Evolutionary conservation across 2,329 filamentous ascomycete species (phyloP).

Genomic region (Remersonia thermophila): DNA sequence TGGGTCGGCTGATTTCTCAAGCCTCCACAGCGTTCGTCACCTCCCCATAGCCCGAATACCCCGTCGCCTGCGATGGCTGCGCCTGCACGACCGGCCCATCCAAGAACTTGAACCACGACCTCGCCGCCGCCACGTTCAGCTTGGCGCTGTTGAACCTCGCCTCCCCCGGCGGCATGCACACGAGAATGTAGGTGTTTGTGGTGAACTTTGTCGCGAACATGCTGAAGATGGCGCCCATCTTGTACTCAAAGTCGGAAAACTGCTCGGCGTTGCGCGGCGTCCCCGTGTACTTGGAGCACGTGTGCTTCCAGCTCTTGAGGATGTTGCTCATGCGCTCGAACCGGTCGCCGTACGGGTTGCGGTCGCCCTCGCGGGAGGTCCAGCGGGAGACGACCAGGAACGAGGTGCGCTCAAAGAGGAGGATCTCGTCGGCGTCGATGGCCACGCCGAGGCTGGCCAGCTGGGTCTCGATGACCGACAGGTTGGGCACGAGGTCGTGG

Average conservation of each 20-base stretch:
- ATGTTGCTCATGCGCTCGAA: constrained; percentile 94
- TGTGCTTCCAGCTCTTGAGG: constrained; percentile 96
- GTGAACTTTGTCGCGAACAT: constrained; percentile 94
- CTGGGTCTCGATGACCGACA: constrained; percentile 76
- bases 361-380: constrained; percentile 58
- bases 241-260: constrained; percentile 71
- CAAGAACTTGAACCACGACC: constrained; percentile 64
- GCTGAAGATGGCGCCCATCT: constrained; percentile 66
- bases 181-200: constrained; percentile 93
- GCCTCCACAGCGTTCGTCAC: neutral
- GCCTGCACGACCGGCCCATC: constrained; percentile 36
- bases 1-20: constrained; percentile 1
- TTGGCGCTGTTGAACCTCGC: constrained; percentile 82
- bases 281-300: constrained; percentile 60
- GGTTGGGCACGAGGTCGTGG: constrained; percentile 92
- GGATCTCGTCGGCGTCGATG: constrained; percentile 84
- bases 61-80: neutral
- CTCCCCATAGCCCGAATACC: constrained; percentile 2
- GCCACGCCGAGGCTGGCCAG: constrained; percentile 70
- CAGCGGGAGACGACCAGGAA: constrained; percentile 95
- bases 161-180: constrained; percentile 82
- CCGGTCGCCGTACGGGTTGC: constrained; percentile 83
- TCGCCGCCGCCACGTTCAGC: constrained; percentile 78
- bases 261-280: constrained; percentile 72
- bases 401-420: constrained; percentile 89